Conservation (phyloP, 2,329 filamentous ascomycete species). For the Colletotrichum cuscutae region DNA sequence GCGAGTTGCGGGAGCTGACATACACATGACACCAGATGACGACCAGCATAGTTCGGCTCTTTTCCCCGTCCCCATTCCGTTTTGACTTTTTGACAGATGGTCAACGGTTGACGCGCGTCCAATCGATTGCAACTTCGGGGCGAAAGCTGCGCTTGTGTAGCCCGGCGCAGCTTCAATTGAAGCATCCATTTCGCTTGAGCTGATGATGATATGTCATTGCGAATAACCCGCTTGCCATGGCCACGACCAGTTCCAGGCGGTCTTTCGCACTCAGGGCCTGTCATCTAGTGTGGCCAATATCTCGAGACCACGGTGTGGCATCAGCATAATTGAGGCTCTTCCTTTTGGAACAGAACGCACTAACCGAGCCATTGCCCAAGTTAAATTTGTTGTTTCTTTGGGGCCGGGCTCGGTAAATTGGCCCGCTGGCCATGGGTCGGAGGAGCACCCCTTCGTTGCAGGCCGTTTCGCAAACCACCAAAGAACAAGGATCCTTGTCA, state of each 20-base stretch:
- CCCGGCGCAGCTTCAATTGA: neutral
- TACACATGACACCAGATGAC: neutral
- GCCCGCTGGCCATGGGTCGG: neutral
- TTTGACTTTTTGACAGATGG: neutral
- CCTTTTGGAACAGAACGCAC: neutral
- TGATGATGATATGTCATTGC: neutral
- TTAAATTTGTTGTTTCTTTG: neutral
- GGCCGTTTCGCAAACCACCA: slow-evolving; percentile 18
- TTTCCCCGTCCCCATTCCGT: neutral
- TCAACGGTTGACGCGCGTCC: neutral
- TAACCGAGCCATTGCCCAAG: neutral
- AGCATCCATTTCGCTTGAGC: too few relatives aligned
- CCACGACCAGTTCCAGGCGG: neutral
- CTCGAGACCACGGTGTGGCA: neutral
- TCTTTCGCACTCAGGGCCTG: neutral
- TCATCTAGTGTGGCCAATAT: neutral
- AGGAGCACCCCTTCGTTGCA: slow-evolving; percentile 12
- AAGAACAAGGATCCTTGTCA: slow-evolving; percentile 7
- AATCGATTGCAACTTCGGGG: too few relatives aligned
- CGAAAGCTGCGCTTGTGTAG: too few relatives aligned
- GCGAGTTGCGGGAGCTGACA: neutral
- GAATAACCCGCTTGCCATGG: neutral
- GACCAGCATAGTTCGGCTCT: neutral
- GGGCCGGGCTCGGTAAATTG: neutral
- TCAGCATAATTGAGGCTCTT: neutral